Conservation (phyloP, 306 rosid species). For the Hippophae gyantsensis region DNA sequence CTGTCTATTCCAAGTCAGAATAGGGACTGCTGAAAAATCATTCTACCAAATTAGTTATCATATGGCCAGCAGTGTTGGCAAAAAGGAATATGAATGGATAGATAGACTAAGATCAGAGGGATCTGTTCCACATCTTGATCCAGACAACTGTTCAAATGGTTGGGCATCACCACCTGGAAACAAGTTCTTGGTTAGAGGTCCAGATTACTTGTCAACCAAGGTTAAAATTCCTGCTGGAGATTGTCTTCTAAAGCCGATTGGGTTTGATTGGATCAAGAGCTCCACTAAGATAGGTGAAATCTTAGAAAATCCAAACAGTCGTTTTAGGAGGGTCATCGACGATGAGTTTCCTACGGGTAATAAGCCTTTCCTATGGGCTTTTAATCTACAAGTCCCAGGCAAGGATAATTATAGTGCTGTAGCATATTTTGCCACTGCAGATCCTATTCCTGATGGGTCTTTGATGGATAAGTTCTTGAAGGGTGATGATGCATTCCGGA, state of each 20-base stretch:
- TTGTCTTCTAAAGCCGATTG: constrained; percentile 69
- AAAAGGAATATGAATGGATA: constrained; percentile 49
- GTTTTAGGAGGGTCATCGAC: constrained; percentile 50
- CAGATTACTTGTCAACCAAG: constrained; percentile 63
- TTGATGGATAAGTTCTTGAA: constrained; percentile 64
- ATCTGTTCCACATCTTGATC: constrained; percentile 48
- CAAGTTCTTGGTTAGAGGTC: constrained; percentile 81
- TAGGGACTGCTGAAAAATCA: background rate
- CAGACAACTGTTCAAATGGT: constrained; percentile 49
- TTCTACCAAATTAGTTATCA: constrained; percentile 7
- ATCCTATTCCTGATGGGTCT: constrained; percentile 50
- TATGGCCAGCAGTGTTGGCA: constrained; percentile 42
- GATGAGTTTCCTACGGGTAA: constrained; percentile 43
- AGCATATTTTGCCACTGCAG: constrained; percentile 48
- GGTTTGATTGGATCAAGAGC: constrained; percentile 88
- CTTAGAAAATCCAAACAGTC: constrained; percentile 46
- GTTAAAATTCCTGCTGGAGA: constrained; percentile 68
- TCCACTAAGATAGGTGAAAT: constrained; percentile 60
- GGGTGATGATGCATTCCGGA: constrained; percentile 59
- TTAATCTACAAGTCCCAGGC: constrained; percentile 73
- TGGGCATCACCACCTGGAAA: constrained; percentile 80
- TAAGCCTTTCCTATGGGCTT: constrained; percentile 85
- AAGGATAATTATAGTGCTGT: constrained; percentile 68
- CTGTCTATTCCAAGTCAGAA: too few species aligned
- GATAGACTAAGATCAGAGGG: constrained; percentile 62